Evolutionary conservation across 352 stramenopile genomes (phyloP).

Genomic region (Phytophthora cryptogea): DNA sequence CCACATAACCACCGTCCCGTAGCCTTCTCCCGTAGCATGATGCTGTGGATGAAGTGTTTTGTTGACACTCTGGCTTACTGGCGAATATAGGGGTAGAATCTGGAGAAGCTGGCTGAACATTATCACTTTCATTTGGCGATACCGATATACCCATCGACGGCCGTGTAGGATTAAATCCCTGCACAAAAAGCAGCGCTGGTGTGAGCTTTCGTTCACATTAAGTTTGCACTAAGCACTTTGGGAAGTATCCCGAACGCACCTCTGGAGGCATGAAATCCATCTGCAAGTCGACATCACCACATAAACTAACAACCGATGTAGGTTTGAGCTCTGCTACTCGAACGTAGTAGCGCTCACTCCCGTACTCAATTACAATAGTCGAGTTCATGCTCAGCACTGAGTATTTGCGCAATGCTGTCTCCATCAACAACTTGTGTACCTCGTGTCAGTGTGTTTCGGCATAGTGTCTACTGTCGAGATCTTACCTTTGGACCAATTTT

Average conservation of each 20-base stretch:
- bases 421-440: slow-evolving; percentile 47
- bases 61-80: neutral
- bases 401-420: slow-evolving; percentile 60
- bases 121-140: neutral
- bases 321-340: slow-evolving; percentile 61
- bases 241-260: slow-evolving; percentile 9
- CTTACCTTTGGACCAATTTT: slow-evolving; percentile 61
- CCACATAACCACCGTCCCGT: slow-evolving; percentile 26
- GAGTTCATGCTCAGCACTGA: slow-evolving; percentile 57
- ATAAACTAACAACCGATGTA: slow-evolving; percentile 46
- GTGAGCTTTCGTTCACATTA: neutral
- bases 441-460: neutral
- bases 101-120: neutral
- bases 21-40: slow-evolving; percentile 19
- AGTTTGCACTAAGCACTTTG: neutral
- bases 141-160: slow-evolving; percentile 10
- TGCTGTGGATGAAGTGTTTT: neutral
- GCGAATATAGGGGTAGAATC: too few relatives aligned
- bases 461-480: neutral
- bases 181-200: neutral
- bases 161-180: slow-evolving; percentile 26
- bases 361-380: slow-evolving; percentile 62
- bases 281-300: slow-evolving; percentile 70
- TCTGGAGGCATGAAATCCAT: slow-evolving; percentile 57
- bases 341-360: slow-evolving; percentile 45